These are phyloP conservation scores for Diacronema lutheri DNA, from an alignment of 78 protist genomes.

Conservation along the genomic window DNA sequence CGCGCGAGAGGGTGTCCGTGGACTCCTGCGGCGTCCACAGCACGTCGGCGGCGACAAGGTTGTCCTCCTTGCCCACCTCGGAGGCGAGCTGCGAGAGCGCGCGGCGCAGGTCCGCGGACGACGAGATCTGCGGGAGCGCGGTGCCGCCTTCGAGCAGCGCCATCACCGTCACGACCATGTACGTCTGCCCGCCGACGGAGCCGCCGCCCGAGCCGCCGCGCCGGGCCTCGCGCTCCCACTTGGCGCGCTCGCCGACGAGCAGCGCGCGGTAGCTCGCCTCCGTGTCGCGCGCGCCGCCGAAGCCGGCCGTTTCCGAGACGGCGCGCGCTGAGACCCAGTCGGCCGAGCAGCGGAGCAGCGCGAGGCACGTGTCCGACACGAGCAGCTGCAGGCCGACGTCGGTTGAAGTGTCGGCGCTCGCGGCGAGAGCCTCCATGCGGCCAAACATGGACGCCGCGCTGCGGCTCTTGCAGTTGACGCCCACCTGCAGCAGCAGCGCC, in stretches of 20 bases:
- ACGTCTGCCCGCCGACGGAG: not conserved
- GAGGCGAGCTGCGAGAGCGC: not conserved
- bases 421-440: not conserved
- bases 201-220: not conserved
- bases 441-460: not conserved
- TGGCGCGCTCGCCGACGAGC: not conserved
- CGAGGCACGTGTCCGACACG: slow-evolving; percentile 22
- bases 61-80: not conserved
- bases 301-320: no score
- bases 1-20: not conserved
- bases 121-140: not conserved
- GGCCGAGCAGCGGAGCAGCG: slow-evolving; percentile 5
- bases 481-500: not conserved
- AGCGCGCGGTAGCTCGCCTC: not conserved
- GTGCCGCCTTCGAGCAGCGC: not conserved
- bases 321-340: slow-evolving; percentile 13
- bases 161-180: not conserved
- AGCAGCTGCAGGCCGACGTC: slow-evolving; percentile 5
- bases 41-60: slow-evolving; percentile 1
- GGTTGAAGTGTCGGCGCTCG: not conserved
- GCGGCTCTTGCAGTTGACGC: no score
- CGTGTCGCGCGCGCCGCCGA: not conserved
- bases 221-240: slow-evolving; percentile 5
- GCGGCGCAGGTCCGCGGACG: not conserved
- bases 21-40: slow-evolving; percentile 15